Evolutionary conservation across 768 basidiomycete species (phyloP).

Genomic region (Suillus hirtellus): DNA sequence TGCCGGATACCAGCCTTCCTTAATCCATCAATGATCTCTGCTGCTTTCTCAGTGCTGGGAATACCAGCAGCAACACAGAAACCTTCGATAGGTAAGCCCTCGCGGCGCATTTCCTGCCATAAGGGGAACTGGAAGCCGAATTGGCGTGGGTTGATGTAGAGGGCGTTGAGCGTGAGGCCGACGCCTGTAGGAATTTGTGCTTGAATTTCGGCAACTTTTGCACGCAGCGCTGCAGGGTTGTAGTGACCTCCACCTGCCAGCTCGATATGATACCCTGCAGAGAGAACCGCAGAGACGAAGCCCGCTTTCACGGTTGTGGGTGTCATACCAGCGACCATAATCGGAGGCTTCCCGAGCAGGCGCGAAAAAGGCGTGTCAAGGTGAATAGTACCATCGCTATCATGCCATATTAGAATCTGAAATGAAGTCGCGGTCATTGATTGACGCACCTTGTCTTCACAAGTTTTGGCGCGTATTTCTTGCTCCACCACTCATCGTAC

Average conservation of each 20-base stretch:
- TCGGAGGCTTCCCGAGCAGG: constrained; percentile 91
- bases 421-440: constrained; percentile 10
- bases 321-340: constrained; percentile 99
- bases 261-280: constrained; percentile 95
- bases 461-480: constrained; percentile 81
- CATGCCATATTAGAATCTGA: constrained; percentile 7
- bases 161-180: constrained; percentile 89
- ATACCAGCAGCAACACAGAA: constrained; percentile 99
- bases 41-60: constrained; percentile 94
- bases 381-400: constrained; percentile 86
- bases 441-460: constrained; percentile 80
- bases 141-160: constrained; percentile 98
- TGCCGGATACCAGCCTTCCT: constrained; percentile 88
- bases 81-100: constrained; percentile 96
- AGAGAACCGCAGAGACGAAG: constrained; percentile 89
- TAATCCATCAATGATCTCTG: constrained; percentile 89
- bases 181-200: constrained; percentile 81
- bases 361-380: constrained; percentile 97
- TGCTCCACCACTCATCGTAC: constrained; percentile 88
- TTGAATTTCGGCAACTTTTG: constrained; percentile 93
- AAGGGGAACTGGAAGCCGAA: constrained; percentile 96
- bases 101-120: constrained; percentile 97
- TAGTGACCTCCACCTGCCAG: constrained; percentile 98
- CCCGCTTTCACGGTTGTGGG: constrained; percentile 95
- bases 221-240: constrained; percentile 82